Conservation (phyloP, 306 rosid genomes). For the Vigna hirtella region DNA sequence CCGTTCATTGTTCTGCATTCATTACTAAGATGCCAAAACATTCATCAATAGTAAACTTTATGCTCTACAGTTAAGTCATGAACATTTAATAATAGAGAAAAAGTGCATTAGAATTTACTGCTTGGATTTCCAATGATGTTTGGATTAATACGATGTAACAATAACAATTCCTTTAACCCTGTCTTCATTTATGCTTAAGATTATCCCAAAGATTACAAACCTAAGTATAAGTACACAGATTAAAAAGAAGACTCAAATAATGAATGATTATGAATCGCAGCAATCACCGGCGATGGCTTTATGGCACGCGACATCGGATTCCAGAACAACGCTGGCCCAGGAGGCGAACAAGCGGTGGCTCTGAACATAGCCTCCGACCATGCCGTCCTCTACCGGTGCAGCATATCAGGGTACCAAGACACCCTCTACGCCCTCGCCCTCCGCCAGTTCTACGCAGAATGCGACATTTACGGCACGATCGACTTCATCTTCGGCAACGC, state of each 20-base stretch:
- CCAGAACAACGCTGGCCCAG: constrained; percentile 57
- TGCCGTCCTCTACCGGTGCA: constrained; percentile 54
- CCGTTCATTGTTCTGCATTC: not conserved
- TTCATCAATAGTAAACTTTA: not conserved
- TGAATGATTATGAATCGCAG: constrained; percentile 20
- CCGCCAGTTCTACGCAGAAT: constrained; percentile 64
- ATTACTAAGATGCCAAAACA: not conserved
- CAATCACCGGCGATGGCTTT: constrained; percentile 55
- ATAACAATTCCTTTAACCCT: no score
- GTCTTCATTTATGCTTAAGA: no score
- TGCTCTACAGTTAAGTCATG: no score
- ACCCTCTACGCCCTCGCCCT: constrained; percentile 57
- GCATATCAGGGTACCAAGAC: constrained; percentile 61
- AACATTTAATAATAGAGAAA: no score
- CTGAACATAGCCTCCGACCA: constrained; percentile 54
- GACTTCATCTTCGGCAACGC: constrained; percentile 72
- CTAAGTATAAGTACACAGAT: no score
- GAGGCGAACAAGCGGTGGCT: constrained; percentile 58
- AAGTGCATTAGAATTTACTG: no score
- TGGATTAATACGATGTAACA: no score
- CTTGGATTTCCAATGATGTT: no score
- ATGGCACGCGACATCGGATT: constrained; percentile 60
- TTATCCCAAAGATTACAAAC: no score
- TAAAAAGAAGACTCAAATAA: no score
- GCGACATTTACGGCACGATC: constrained; percentile 58